Base-by-base conservation (phyloP, 1,284 basidiomycete genomes). In the Stygiomarasmius scandens region DNA sequence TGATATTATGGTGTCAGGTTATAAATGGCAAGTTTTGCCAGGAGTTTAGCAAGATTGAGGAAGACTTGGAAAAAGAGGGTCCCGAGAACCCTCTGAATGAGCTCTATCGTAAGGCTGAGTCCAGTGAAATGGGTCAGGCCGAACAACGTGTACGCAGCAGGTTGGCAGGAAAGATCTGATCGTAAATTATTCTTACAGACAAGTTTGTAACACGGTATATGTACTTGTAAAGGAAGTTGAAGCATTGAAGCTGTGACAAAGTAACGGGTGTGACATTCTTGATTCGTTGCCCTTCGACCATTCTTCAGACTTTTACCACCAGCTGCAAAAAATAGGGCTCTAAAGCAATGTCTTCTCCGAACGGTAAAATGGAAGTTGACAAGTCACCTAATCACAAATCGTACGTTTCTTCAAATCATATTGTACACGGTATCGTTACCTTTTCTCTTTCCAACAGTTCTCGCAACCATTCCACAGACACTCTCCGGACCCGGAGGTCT, bases 401-500 rank as follows among this genome's bases (percentile, higher is more conserved):
- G 88, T 90, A 67, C 63, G 86, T 73, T 10, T 57, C 20, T 34
- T 43, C 71, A 38, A 32, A 52, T 61, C 54, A 63, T 58, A 22
- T 49, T 27, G 23, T 32, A 25, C 43, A 53, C 12, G n/a, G 32
- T 2, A 22, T 58, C 54, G 46, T 60, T 58, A 56, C 52, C 27
- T 19, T 48, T 62, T 48, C 38, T 54, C 45, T 49, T 55, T 56
- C 46, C 61, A 49, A 4, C 22, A 89, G 86, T 54, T 85, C 86
- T 63, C 84, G 86, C 62, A 86, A 86, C 67, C 82, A 83, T 68
- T 91, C 89, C 12, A 84, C 84, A 44, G 89, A 90, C 67, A 91
- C 89, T 20, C 81, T 84, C 62, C 82, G 82, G 49, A 90, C 88
- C 32, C 80, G 78, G 63, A 80, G 81, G 59, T 92, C 89, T 45